Evolutionary conservation across 306 rosid genomes (phyloP).

Genomic region (Casuarina equisetifolia): DNA sequence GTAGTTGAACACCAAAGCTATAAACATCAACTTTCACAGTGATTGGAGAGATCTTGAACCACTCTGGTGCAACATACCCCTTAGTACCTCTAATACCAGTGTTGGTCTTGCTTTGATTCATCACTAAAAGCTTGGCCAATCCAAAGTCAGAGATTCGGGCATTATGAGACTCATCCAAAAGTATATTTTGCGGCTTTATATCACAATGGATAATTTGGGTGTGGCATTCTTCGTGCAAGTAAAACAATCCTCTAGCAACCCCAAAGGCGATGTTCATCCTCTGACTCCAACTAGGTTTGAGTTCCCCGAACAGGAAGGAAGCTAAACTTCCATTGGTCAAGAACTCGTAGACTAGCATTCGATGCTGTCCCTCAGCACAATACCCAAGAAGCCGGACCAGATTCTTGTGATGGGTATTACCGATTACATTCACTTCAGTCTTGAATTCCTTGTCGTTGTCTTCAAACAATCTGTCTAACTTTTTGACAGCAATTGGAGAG

Average conservation of each 20-base stretch:
- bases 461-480: not conserved
- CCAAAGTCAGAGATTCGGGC: constrained; percentile 40
- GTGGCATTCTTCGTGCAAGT: constrained; percentile 42
- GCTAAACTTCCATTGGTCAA: constrained; percentile 40
- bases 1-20: constrained; percentile 36
- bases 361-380: constrained; percentile 31
- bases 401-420: constrained; percentile 42
- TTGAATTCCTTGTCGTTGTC: constrained; percentile 39
- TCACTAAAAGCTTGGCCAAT: constrained; percentile 30
- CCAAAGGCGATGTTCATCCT: constrained; percentile 30
- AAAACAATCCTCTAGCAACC: constrained; percentile 24
- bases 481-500: too few species aligned
- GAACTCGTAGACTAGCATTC: constrained; percentile 41
- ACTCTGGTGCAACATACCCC: constrained; percentile 39
- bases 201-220: constrained; percentile 40
- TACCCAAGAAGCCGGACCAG: constrained; percentile 36
- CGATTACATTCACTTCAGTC: constrained; percentile 34
- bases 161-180: constrained; percentile 30
- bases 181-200: constrained; percentile 44
- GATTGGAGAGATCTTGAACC: constrained; percentile 37
- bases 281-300: constrained; percentile 35
- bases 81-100: constrained; percentile 23
- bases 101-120: too few species aligned
- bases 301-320: constrained; percentile 28
- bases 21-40: constrained; percentile 42